Evolutionary conservation across 208 protist genomes (phyloP).

Genomic region (Acanthamoeba healyi): DNA sequence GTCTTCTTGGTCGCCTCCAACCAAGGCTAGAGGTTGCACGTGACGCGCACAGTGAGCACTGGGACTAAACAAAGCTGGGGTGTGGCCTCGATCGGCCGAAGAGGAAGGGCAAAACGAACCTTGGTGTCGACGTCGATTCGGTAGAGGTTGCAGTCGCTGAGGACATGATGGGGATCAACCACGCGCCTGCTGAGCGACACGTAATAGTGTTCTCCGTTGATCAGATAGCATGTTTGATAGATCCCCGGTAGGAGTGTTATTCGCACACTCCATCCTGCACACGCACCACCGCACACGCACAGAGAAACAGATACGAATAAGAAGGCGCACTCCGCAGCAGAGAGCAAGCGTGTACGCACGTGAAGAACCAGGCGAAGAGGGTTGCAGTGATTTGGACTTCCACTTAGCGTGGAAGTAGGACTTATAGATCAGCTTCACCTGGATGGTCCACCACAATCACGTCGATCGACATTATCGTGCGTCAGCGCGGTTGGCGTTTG

Average conservation of each 20-base stretch:
- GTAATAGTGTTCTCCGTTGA: constrained; percentile 14
- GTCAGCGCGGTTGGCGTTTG: too few species aligned
- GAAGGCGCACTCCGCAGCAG: background rate
- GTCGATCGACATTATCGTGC: too few species aligned
- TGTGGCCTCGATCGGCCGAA: too few species aligned
- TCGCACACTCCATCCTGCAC: constrained; percentile 20
- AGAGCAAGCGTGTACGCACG: background rate
- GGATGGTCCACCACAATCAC: too few species aligned
- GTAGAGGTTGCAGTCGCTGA: constrained; percentile 51
- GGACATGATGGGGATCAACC: background rate
- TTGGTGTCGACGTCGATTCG: constrained; percentile 40
- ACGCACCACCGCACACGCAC: background rate
- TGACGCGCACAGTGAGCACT: too few species aligned
- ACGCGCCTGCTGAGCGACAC: background rate
- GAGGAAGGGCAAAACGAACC: background rate
- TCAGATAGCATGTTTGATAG: constrained; percentile 37
- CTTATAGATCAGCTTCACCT: constrained; percentile 40
- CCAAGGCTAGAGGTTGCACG: too few species aligned
- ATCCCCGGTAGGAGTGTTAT: constrained; percentile 37
- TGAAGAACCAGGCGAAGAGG: background rate
- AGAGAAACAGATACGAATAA: background rate
- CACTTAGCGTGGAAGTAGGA: constrained; percentile 42
- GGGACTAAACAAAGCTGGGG: background rate
- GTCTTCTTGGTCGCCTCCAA: background rate
- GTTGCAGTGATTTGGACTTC: background rate